Base-by-base conservation (phyloP, 2,329 filamentous ascomycete genomes). In the Lasiodiplodia gonubiensis region DNA sequence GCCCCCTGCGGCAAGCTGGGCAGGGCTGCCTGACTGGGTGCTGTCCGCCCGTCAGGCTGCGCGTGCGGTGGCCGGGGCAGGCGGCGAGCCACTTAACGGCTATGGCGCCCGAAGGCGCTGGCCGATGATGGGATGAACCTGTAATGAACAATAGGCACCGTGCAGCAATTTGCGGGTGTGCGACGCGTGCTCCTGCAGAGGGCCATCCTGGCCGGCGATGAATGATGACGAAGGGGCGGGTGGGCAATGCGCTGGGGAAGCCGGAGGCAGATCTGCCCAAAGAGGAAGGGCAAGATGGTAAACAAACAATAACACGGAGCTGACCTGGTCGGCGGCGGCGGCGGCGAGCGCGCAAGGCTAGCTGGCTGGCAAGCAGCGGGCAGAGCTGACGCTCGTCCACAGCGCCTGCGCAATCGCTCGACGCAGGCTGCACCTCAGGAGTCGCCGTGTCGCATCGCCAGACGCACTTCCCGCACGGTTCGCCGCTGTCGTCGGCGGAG, bases 361-460 rank as follows among this genome's bases (percentile, higher is more conserved):
- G 30, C 10, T 30, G 18, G 6, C n/a, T 27, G 30, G 33, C 42
- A 30, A 14, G 42, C 14, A 33, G 42, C 55, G 55, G 37, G 37
- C 55, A 25, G 12, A 4, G 25, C 59, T 37, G 59, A 25, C 25
- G 18, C 59, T 63, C 46, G 21, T 23, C n/a, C 11, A 16, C 59
- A 23, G 5, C 59, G n/a, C 27, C 59, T 63, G 42, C 57, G 23
- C 42, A n/a, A 37, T 12, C 33, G 25, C 52, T 35, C 42, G 42
- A 57, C 52, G 64, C 64, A 66, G 39, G 10, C 64, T 66, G 64
- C 64, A 55, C 64, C 54, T 67, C 64, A 67, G 64, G 53, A 67
- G 64, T 37, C 64, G 64, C 53, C 52, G 64, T 37, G 64, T 66
- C 53, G 64, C 64, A 59, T 59, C 52, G 52, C 52, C 37, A 57